A percentile compares a stretch with the other conserved stretches of the same genome.
Conservation (phyloP, 2,329 filamentous ascomycete genomes). For the Diaporthe eres region DNA sequence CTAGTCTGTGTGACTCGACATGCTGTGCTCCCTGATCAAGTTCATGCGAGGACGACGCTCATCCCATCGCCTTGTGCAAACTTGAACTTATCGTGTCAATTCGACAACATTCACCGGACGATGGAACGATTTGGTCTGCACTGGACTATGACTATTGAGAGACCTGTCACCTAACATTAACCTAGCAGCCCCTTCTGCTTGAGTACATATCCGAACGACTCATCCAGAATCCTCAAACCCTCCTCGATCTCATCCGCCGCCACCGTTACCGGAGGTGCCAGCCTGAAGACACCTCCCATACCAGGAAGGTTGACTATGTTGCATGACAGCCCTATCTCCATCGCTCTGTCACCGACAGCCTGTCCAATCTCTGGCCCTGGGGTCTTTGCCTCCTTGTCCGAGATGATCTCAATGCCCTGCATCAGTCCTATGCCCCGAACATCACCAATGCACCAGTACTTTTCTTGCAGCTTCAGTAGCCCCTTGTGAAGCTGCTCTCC, state of each 20-base stretch:
- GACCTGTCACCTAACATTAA: background rate
- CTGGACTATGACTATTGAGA: background rate
- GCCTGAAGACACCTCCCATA: constrained; percentile 64
- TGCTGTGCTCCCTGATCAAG: background rate
- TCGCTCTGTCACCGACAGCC: constrained; percentile 58
- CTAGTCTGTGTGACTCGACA: background rate
- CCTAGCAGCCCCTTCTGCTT: constrained; percentile 11
- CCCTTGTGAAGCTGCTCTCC: constrained; percentile 60
- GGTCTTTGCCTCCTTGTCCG: constrained; percentile 57
- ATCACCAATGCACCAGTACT: constrained; percentile 67
- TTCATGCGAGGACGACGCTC: background rate
- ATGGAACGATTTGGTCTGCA: background rate
- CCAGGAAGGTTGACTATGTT: constrained; percentile 62
- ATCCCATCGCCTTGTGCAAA: no score
- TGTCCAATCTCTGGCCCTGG: constrained; percentile 60
- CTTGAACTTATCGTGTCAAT: background rate
- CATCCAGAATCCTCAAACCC: constrained; percentile 64
- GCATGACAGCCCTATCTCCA: constrained; percentile 62
- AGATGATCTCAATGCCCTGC: constrained; percentile 65
- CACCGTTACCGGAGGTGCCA: constrained; percentile 66
- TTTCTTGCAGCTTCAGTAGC: constrained; percentile 58
- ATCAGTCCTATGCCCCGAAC: constrained; percentile 66
- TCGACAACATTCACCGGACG: background rate
- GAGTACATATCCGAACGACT: constrained; percentile 57
- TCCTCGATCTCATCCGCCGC: constrained; percentile 59